phyloP scores from a whole-genome alignment of 805 yeast species.

The Candida manassasensis region DNA sequence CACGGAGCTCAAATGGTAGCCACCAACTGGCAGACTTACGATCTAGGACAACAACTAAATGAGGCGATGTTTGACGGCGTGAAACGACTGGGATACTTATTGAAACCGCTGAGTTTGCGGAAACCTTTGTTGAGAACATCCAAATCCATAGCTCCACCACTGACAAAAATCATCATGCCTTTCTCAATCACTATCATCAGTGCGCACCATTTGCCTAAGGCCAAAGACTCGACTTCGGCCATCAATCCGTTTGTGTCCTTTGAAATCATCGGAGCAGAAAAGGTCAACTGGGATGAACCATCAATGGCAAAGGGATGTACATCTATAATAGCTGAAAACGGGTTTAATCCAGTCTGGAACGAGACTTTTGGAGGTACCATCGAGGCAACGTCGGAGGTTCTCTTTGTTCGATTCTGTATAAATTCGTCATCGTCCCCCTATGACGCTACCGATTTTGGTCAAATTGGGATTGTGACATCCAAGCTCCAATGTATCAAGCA shows the following conservation, averaged over 20 bases:
- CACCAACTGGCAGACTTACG: conserved; percentile 93
- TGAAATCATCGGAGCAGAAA: conserved; percentile 50
- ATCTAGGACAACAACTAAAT: conserved; percentile 82
- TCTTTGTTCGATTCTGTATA: conserved; percentile 52
- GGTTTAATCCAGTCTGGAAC: conserved; percentile 87
- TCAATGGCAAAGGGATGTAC: conserved; percentile 14
- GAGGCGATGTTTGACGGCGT: conserved; percentile 71
- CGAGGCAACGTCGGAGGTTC: conserved; percentile 38
- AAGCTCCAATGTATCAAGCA: conserved; percentile 59
- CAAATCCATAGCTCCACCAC: conserved; percentile 9
- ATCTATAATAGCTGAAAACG: conserved; percentile 53
- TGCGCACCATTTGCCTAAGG: conserved; percentile 81
- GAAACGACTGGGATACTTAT: conserved; percentile 64
- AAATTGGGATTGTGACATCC: conserved; percentile 55
- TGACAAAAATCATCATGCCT: conserved; percentile 4
- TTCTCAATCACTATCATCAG: conserved; percentile 51
- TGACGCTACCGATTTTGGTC: conserved; percentile 10
- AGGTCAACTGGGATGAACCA: conserved; percentile 20
- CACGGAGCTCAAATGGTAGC: conserved; percentile 93
- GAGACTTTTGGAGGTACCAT: conserved; percentile 42
- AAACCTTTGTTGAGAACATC: conserved; percentile 25
- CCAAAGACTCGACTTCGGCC: conserved; percentile 44
- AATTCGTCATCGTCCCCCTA: not conserved
- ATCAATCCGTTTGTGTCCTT: conserved; percentile 61
- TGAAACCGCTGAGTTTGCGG: conserved; percentile 59